phyloP scores from a whole-genome alignment of 106 monocot genomes.

The Acorus gramineus region DNA sequence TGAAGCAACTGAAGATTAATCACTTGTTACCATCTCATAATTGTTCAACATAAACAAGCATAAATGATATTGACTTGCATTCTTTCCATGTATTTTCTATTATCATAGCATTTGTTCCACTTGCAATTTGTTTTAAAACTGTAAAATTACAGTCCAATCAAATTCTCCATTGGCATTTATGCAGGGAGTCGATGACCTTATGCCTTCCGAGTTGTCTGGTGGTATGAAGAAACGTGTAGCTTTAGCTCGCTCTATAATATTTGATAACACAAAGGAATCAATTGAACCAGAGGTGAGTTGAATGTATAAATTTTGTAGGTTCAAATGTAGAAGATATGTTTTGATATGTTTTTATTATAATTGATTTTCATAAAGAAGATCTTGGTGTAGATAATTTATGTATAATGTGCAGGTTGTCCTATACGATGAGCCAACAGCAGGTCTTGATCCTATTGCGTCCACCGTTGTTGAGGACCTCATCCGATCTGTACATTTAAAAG shows the following conservation, averaged over 20 bases:
- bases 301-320: neutral
- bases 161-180: neutral
- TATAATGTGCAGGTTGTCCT: slow-evolving; percentile 53
- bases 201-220: slow-evolving; percentile 95
- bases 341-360: too few species aligned
- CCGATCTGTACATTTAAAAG: slow-evolving; percentile 70
- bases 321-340: too few species aligned
- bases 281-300: slow-evolving; percentile 80
- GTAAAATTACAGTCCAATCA: too few species aligned
- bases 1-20: too few species aligned
- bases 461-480: slow-evolving; percentile 99
- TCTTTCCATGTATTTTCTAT: too few species aligned
- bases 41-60: too few species aligned
- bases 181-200: slow-evolving; percentile 77
- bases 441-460: slow-evolving; percentile 96
- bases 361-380: too few species aligned
- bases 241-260: slow-evolving; percentile 93
- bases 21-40: too few species aligned
- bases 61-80: too few species aligned
- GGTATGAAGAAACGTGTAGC: slow-evolving; percentile 99
- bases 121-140: too few species aligned
- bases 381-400: neutral
- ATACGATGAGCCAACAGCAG: slow-evolving; percentile 98
- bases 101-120: too few species aligned
- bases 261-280: slow-evolving; percentile 64